These are phyloP conservation scores for Protea cynaroides DNA, from an alignment of 164 flowering plant species.

Conservation along the genomic window DNA sequence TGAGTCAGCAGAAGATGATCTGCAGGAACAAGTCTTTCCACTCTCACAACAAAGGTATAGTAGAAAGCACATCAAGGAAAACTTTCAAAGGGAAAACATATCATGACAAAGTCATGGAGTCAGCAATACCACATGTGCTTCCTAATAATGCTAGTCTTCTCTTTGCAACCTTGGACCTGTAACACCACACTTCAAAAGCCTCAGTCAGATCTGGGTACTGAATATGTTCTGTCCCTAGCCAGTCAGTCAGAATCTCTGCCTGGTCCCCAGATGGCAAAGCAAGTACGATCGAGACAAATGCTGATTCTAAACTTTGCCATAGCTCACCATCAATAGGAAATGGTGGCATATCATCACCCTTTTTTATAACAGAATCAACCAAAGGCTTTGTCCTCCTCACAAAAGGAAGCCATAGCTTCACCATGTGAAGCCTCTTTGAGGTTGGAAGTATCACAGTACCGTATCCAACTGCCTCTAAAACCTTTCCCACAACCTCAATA, in stretches of 20 bases:
- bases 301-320: slow-evolving; percentile 76
- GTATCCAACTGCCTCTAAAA: slow-evolving; percentile 73
- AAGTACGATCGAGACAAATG: slow-evolving; percentile 68
- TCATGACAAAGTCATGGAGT: slow-evolving; percentile 10
- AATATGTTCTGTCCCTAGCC: slow-evolving; percentile 56
- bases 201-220: slow-evolving; percentile 85
- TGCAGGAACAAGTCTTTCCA: too few relatives aligned
- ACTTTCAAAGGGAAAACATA: not conserved
- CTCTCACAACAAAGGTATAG: too few relatives aligned
- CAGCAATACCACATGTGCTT: slow-evolving; percentile 17
- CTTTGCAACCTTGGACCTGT: slow-evolving; percentile 81
- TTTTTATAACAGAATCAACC: slow-evolving; percentile 32
- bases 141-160: slow-evolving; percentile 45
- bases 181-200: slow-evolving; percentile 97
- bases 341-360: slow-evolving; percentile 29
- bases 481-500: slow-evolving; percentile 62
- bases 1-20: too few relatives aligned
- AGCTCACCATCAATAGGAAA: slow-evolving; percentile 54
- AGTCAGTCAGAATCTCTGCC: slow-evolving; percentile 75
- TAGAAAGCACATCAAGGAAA: too few relatives aligned
- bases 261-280: slow-evolving; percentile 80
- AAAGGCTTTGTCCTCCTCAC: slow-evolving; percentile 52
- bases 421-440: slow-evolving; percentile 54
- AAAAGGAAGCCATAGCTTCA: slow-evolving; percentile 85
- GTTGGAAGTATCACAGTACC: slow-evolving; percentile 69